phyloP scores from a whole-genome alignment of 495 filamentous ascomycete genomes.

The Daldinia concentrica region DNA sequence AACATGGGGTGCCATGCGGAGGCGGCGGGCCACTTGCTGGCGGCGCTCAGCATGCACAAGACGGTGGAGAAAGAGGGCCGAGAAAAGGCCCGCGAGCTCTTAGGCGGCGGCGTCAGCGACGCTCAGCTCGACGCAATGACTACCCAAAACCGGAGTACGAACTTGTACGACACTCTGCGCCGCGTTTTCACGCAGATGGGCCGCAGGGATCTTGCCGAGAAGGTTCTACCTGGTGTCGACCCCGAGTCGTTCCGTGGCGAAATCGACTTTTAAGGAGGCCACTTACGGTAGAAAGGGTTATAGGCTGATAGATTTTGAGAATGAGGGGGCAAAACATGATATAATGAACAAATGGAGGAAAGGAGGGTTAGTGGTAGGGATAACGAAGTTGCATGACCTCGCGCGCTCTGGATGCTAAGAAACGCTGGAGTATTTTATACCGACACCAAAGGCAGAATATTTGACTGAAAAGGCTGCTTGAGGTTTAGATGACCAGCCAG shows the following conservation, averaged over 20 bases:
- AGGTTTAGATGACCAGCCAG: background rate
- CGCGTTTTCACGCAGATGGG: constrained; percentile 96
- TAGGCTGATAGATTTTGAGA: background rate
- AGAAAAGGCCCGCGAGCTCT: constrained; percentile 83
- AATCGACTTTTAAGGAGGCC: constrained; percentile 59
- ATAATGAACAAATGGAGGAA: background rate
- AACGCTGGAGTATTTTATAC: background rate
- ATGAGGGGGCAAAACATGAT: no score
- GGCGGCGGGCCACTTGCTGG: constrained; percentile 93
- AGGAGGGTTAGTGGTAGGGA: background rate
- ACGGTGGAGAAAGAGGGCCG: constrained; percentile 86
- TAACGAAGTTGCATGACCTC: background rate
- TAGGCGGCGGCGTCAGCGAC: constrained; percentile 70
- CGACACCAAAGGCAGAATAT: background rate
- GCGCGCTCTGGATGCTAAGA: background rate
- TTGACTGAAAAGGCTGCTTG: background rate
- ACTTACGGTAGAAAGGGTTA: background rate
- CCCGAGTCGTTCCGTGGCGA: constrained; percentile 81
- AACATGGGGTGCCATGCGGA: constrained; percentile 95
- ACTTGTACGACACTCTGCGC: constrained; percentile 90
- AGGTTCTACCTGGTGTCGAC: constrained; percentile 88
- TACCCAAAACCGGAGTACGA: constrained; percentile 93
- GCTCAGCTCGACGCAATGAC: constrained; percentile 81
- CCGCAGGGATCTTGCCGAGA: constrained; percentile 83
- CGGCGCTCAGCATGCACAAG: constrained; percentile 95